Conservation (phyloP, 2,329 filamentous ascomycete species). For the Penicillium corylophilum region DNA sequence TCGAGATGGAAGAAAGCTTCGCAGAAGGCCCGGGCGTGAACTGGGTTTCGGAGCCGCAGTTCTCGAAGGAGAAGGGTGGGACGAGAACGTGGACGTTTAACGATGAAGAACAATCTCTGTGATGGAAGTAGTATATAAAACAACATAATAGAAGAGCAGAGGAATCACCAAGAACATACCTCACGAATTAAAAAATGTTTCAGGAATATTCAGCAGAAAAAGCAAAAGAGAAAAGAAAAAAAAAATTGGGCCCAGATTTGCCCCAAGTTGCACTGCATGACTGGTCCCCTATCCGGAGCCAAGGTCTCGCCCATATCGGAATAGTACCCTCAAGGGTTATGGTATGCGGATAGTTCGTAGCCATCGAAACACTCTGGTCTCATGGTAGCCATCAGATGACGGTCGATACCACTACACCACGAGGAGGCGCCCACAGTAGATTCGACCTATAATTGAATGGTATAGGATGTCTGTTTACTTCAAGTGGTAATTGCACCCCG, state of each 20-base stretch:
- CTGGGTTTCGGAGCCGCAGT: conserved; percentile 14
- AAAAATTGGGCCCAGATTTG: neutral
- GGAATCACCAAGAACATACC: neutral
- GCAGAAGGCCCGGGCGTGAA: conserved; percentile 11
- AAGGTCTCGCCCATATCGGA: neutral
- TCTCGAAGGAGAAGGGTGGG: conserved; percentile 10
- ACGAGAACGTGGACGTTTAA: conserved; percentile 11
- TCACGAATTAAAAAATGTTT: neutral
- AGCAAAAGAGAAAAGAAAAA: neutral
- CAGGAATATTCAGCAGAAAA: no score
- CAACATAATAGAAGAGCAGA: neutral
- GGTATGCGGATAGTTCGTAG: neutral
- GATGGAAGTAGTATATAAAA: neutral
- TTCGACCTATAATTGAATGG: neutral
- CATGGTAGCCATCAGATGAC: neutral
- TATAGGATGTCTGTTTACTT: neutral
- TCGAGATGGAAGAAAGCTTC: conserved; percentile 19
- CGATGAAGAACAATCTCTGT: neutral
- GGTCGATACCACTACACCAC: neutral
- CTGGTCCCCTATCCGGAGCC: neutral
- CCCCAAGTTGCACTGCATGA: neutral
- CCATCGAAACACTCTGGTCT: neutral
- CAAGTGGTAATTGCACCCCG: neutral
- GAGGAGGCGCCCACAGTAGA: neutral
- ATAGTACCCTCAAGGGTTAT: neutral